These are phyloP conservation scores for Rhodocollybia butyracea DNA, from an alignment of 768 basidiomycete species.

Conservation along the genomic window DNA sequence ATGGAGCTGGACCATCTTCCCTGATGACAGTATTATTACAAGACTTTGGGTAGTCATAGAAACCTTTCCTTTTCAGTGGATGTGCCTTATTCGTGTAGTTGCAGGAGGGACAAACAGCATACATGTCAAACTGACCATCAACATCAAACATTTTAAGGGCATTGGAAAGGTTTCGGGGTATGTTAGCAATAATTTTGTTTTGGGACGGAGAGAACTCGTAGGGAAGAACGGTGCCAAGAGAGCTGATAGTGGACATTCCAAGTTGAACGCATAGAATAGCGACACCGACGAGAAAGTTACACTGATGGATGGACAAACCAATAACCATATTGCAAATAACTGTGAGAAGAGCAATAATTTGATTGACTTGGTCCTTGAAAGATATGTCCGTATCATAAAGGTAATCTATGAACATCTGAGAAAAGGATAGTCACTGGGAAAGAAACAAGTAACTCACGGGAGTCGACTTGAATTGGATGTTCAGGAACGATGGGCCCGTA, in stretches of 20 bases:
- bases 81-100: slow-evolving; percentile 1
- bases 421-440: background rate
- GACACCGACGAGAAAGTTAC: no score
- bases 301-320: slow-evolving; percentile 11
- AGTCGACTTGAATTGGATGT: background rate
- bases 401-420: slow-evolving; percentile 1
- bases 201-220: background rate
- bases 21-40: slow-evolving; percentile 7
- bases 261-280: slow-evolving; percentile 5
- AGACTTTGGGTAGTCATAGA: slow-evolving; percentile 7
- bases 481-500: background rate
- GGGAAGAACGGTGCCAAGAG: background rate
- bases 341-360: slow-evolving; percentile 10
- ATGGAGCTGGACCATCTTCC: background rate
- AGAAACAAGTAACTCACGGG: background rate
- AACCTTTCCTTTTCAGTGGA: background rate
- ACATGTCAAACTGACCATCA: background rate
- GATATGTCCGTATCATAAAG: background rate
- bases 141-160: slow-evolving; percentile 1
- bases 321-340: slow-evolving; percentile 13
- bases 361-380: slow-evolving; percentile 5
- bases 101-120: slow-evolving; percentile 4
- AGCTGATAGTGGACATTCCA: slow-evolving; percentile 8
- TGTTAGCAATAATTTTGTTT: slow-evolving; percentile 3
- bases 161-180: slow-evolving; percentile 2